Evolutionary conservation across 2,329 filamentous ascomycete species (phyloP).

Genomic region (Conoideocrella luteorostrata): DNA sequence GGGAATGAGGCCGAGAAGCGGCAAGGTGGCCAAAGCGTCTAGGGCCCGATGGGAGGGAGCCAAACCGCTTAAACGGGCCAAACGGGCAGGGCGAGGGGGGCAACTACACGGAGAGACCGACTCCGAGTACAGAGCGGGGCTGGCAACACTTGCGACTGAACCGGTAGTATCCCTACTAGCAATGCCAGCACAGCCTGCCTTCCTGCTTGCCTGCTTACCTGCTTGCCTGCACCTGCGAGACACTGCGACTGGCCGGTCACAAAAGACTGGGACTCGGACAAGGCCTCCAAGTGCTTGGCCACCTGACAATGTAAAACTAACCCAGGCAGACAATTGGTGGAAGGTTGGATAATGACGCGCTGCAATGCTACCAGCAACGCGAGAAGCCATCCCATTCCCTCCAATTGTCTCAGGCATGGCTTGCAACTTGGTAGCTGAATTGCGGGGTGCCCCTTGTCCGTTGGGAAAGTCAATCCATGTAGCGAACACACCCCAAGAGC

Average conservation of each 20-base stretch:
- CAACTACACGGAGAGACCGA: neutral
- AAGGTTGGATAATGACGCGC: conserved; percentile 1
- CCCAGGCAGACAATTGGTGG: neutral
- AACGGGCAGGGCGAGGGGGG: neutral
- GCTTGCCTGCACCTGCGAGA: neutral
- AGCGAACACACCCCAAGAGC: neutral
- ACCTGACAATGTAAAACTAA: too few relatives aligned
- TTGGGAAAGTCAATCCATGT: neutral
- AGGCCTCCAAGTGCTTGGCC: too few relatives aligned
- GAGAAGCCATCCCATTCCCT: too few relatives aligned
- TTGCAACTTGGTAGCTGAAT: conserved; percentile 10
- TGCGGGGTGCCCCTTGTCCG: neutral
- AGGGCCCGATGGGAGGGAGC: neutral
- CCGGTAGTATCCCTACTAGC: too few relatives aligned
- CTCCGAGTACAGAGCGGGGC: neutral
- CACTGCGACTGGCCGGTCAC: neutral
- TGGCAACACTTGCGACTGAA: too few relatives aligned
- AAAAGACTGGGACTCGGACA: neutral
- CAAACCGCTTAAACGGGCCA: neutral
- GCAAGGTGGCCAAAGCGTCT: neutral
- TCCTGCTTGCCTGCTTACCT: neutral
- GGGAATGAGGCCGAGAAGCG: neutral
- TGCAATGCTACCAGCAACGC: too few relatives aligned
- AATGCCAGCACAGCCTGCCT: neutral
- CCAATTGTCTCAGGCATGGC: conserved; percentile 10